Base-by-base conservation (phyloP, 345 rosid species). In the Passiflora organensis region DNA sequence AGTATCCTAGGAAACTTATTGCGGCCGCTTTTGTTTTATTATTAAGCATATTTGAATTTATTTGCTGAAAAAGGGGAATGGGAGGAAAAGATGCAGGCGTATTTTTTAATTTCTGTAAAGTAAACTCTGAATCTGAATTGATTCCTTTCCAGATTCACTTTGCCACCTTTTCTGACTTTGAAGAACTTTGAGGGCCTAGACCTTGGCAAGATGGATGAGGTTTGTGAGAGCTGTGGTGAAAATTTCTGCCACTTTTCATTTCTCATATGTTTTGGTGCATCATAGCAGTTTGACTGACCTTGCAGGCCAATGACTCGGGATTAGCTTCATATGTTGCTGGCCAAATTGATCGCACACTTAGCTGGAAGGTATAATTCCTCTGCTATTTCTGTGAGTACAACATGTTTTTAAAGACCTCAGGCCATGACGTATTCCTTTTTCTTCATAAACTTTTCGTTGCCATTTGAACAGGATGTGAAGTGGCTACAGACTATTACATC, bases 401-500 rank as follows among this genome's bases (percentile, higher is more conserved):
- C n/a, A n/a, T n/a, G n/a, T 37, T 37, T 51, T 13, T 17, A 44
- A 22, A 53, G 6, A 32, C 41, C 48, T 43, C 19, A 6, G 41
- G 21, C 22, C 53, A 13, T 46, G 39, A 57, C 24, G 13, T 0
- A 10, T 18, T 13, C 37, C 21, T 38, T 6, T 13, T 32, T 19
- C 24, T 24, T 32, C 25, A 12, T 18, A 4, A 22, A 55, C 13
- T 32, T 6, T 6, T 18, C 4, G 13, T 25, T 48, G 39, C 18
- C 32, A 1, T 38, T 56, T 59, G 43, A 34, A 52, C 72, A 91
- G 96, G 95, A 86, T 74, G 80, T 91, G 37, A 69, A 82, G 68
- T 88, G 96, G 96, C 91, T 91, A 20, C 91, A 91, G 63, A 82
- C 94, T 57, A 89, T 93, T 68, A 93, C 99, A 32, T 75, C 80